Percentiles rank a stretch among this genome's conserved stretches.
phyloP scores from a whole-genome alignment of 176 grass and related monocot species.

The Hordeum marinum region DNA sequence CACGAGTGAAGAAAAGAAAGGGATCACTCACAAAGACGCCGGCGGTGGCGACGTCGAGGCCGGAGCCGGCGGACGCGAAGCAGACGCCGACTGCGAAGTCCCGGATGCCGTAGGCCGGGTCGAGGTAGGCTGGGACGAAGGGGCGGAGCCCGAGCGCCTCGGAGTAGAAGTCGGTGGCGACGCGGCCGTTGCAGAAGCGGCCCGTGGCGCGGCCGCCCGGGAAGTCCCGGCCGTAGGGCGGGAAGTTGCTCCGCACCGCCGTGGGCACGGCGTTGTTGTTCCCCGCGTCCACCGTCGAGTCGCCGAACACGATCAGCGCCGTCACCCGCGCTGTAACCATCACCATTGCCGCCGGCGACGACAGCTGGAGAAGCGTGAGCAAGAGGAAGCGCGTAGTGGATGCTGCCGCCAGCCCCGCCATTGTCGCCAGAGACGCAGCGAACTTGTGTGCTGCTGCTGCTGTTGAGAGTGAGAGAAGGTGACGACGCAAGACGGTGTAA shows the following conservation, averaged over 20 bases:
- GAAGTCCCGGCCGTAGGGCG: conserved; percentile 70
- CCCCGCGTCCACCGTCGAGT: conserved; percentile 64
- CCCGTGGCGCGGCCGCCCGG: conserved; percentile 45
- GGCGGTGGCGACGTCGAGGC: conserved; percentile 53
- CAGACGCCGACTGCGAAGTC: conserved; percentile 61
- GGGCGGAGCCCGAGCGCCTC: conserved; percentile 45
- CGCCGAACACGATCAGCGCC: conserved; percentile 59
- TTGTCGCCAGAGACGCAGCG: background rate
- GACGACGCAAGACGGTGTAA: background rate
- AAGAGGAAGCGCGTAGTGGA: background rate
- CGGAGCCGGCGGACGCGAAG: conserved; percentile 70
- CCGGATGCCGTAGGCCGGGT: conserved; percentile 36
- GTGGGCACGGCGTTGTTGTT: conserved; percentile 58
- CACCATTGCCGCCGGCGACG: too few relatives aligned
- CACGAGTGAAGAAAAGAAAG: background rate
- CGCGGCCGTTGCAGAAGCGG: conserved; percentile 68
- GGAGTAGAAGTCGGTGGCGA: conserved; percentile 65
- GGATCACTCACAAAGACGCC: conserved; percentile 42
- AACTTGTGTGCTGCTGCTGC: background rate
- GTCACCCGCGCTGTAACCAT: conserved; percentile 27
- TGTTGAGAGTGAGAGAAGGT: background rate
- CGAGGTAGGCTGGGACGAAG: conserved; percentile 61
- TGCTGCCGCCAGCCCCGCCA: background rate
- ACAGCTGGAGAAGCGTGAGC: background rate
- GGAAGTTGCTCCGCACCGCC: conserved; percentile 45